Evolutionary conservation across 2,329 filamentous ascomycete genomes (phyloP).

Genomic region (Trichothecium sympodiale): DNA sequence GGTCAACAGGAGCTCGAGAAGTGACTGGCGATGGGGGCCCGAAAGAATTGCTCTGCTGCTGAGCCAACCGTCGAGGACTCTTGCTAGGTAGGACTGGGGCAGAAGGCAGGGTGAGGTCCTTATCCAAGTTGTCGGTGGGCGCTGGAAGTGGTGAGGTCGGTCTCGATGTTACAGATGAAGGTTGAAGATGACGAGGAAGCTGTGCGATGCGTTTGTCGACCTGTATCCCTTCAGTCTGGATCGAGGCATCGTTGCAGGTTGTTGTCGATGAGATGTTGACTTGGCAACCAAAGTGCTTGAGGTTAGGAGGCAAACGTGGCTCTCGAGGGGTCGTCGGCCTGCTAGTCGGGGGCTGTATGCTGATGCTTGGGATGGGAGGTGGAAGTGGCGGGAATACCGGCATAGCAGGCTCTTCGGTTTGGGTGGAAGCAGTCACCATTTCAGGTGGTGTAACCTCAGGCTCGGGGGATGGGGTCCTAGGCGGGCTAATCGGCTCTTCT

Average conservation of each 20-base stretch:
- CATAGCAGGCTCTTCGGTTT: conserved; percentile 34
- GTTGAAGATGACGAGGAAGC: conserved; percentile 67
- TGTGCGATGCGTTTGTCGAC: conserved; percentile 67
- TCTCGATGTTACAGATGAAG: conserved; percentile 58
- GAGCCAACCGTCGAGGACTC: conserved; percentile 40
- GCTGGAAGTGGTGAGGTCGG: conserved; percentile 41
- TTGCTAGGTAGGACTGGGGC: conserved; percentile 44
- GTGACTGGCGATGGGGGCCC: conserved; percentile 28
- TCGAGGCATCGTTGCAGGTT: conserved; percentile 21
- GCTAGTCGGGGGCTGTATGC: conserved; percentile 79
- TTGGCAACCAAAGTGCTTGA: conserved; percentile 76
- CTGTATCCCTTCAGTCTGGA: conserved; percentile 88
- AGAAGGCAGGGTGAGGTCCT: conserved; percentile 41
- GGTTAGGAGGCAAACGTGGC: conserved; percentile 66
- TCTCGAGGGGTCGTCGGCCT: conserved; percentile 69
- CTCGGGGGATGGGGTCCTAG: conserved; percentile 48
- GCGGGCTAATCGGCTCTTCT: conserved; percentile 52
- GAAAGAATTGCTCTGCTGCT: conserved; percentile 24
- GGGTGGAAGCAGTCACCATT: conserved; percentile 47
- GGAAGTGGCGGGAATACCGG: conserved; percentile 22
- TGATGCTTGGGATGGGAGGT: conserved; percentile 69
- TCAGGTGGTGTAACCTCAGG: conserved; percentile 28
- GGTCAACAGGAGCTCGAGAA: background rate
- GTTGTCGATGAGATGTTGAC: conserved; percentile 33
- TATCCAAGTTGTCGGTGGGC: conserved; percentile 16